Percentiles rank a stretch among this genome's conserved stretches.
Evolutionary conservation across 805 yeast genomes (phyloP).

Genomic region (Saccharomycopsis babjevae): DNA sequence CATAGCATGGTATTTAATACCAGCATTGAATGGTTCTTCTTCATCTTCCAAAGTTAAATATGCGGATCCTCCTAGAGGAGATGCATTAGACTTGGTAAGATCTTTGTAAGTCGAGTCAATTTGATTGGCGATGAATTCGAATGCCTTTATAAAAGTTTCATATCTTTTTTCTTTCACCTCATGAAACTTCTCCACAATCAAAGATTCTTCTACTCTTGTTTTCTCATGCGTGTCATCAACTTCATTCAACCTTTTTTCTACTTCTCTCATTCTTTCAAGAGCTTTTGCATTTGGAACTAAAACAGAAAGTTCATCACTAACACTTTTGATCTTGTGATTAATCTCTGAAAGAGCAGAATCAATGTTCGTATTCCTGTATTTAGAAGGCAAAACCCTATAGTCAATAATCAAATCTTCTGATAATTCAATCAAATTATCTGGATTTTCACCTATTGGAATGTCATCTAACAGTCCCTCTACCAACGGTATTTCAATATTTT

Average conservation of each 20-base stretch:
- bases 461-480: conserved; percentile 48
- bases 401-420: conserved; percentile 46
- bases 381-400: conserved; percentile 36
- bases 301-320: conserved; percentile 26
- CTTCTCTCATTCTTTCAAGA: conserved; percentile 60
- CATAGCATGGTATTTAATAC: conserved; percentile 86
- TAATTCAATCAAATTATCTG: conserved; percentile 28
- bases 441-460: conserved; percentile 49
- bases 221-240: conserved; percentile 55
- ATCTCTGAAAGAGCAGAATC: conserved; percentile 26
- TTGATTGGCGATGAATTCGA: conserved; percentile 58
- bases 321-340: conserved; percentile 30
- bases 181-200: conserved; percentile 44
- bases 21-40: conserved; percentile 79
- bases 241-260: conserved; percentile 46
- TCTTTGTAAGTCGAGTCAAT: conserved; percentile 80
- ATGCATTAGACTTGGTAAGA: conserved; percentile 50
- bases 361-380: conserved; percentile 30
- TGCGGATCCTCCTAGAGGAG: conserved; percentile 90
- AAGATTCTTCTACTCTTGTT: conserved; percentile 52
- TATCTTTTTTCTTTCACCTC: conserved; percentile 50
- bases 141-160: conserved; percentile 58
- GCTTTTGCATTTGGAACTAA: conserved; percentile 81
- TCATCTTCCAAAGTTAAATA: conserved; percentile 77
- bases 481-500: conserved; percentile 55